Conservation (phyloP, 352 stramenopile species). For the Phytophthora capsici region DNA sequence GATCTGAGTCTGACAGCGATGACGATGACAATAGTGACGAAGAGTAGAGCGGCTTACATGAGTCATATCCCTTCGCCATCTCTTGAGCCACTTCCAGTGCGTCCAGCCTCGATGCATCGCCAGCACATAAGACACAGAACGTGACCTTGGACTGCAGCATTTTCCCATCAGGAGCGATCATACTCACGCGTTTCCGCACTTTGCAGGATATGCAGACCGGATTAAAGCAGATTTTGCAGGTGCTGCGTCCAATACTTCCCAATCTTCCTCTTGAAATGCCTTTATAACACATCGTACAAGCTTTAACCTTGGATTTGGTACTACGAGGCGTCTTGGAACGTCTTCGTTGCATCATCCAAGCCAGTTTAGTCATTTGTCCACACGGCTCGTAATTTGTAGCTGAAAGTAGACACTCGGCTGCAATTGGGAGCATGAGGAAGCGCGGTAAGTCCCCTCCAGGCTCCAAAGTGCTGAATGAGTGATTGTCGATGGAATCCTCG, state of each 20-base stretch:
- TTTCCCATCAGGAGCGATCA: conserved; percentile 1
- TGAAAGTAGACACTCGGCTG: conserved; percentile 9
- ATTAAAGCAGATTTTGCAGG: conserved; percentile 8
- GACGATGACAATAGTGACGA: not conserved
- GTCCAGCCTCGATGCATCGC: not conserved
- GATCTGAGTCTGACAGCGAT: not conserved
- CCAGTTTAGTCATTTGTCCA: conserved; percentile 31
- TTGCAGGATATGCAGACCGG: conserved; percentile 1
- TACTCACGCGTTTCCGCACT: conserved; percentile 5
- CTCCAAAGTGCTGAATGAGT: conserved; percentile 3
- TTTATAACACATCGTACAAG: conserved; percentile 11
- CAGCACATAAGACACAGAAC: not conserved
- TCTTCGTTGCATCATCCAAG: conserved; percentile 25
- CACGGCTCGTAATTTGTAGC: conserved; percentile 26
- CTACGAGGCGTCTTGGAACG: not conserved
- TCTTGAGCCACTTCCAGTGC: conserved; percentile 1
- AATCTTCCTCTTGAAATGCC: conserved; percentile 1
- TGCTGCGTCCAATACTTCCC: conserved; percentile 7
- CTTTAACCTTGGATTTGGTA: not conserved
- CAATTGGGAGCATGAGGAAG: conserved; percentile 13
- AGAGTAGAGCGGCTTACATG: not conserved
- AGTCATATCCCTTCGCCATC: conserved; percentile 1
- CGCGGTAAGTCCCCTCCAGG: not conserved
- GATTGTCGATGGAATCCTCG: conserved; percentile 24
- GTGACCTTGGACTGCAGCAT: conserved; percentile 9